Percentiles rank a stretch among this genome's conserved stretches.
Conservation (phyloP, 208 protist genomes). For the Crithidia thermophila region DNA sequence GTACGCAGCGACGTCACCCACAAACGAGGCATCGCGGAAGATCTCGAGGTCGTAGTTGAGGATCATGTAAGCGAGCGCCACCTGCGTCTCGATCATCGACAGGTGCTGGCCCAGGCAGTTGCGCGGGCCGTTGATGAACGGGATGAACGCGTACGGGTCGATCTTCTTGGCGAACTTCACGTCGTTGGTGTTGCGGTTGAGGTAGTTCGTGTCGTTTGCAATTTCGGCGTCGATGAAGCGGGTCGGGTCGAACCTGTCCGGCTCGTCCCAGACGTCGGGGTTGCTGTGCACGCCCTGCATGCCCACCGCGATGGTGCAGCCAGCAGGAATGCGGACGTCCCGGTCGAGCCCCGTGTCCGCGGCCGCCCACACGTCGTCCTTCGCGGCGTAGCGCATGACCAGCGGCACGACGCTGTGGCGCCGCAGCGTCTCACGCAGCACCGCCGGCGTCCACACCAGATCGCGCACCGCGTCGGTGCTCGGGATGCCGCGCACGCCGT, state of each 20-base stretch:
- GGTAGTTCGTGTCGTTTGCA: slow-evolving; percentile 74
- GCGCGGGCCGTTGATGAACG: slow-evolving; percentile 93
- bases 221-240: slow-evolving; percentile 84
- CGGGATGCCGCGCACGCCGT: slow-evolving; percentile 67
- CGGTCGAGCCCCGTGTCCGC: slow-evolving; percentile 74
- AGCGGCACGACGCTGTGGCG: slow-evolving; percentile 87
- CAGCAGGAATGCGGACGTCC: slow-evolving; percentile 75
- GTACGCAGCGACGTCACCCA: slow-evolving; percentile 32
- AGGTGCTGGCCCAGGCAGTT: slow-evolving; percentile 94
- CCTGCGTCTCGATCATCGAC: slow-evolving; percentile 88
- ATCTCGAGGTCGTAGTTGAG: slow-evolving; percentile 74
- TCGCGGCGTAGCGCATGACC: slow-evolving; percentile 78
- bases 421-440: slow-evolving; percentile 88
- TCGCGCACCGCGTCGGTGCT: slow-evolving; percentile 55
- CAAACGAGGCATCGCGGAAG: slow-evolving; percentile 40
- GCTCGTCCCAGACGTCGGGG: slow-evolving; percentile 80
- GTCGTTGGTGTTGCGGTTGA: slow-evolving; percentile 34
- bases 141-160: slow-evolving; percentile 90
- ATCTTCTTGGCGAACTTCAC: slow-evolving; percentile 66
- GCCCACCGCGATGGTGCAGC: slow-evolving; percentile 78
- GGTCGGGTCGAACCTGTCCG: slow-evolving; percentile 76
- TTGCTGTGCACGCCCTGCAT: slow-evolving; percentile 85
- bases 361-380: slow-evolving; percentile 76
- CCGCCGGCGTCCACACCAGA: slow-evolving; percentile 77
- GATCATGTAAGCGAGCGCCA: slow-evolving; percentile 76